phyloP scores from a whole-genome alignment of 2,329 filamentous ascomycete species.

The Metarhizium brunneum region DNA sequence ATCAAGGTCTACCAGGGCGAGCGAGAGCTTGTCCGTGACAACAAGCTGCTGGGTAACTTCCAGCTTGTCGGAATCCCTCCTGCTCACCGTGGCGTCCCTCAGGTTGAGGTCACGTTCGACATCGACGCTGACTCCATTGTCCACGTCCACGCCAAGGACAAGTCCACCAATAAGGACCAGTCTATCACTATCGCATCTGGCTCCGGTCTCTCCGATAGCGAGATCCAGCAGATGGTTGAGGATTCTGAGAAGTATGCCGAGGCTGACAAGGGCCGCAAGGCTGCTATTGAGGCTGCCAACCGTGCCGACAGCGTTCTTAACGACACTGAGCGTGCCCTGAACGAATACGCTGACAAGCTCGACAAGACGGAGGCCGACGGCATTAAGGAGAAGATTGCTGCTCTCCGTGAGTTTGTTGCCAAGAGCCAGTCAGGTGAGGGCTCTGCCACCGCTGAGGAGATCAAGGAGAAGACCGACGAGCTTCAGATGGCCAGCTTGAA shows the following conservation, averaged over 20 bases:
- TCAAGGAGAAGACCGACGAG: constrained; percentile 98
- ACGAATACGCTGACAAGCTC: constrained; percentile 90
- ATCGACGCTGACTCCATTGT: constrained; percentile 98
- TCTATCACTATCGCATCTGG: constrained; percentile 98
- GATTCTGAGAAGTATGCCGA: constrained; percentile 97
- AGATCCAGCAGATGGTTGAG: constrained; percentile 96
- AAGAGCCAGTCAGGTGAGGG: constrained; percentile 93
- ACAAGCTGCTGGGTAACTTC: constrained; percentile 99
- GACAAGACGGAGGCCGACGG: constrained; percentile 92
- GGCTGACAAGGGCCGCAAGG: constrained; percentile 93
- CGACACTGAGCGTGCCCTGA: constrained; percentile 96
- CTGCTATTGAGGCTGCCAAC: constrained; percentile 92
- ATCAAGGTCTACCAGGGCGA: constrained; percentile 99
- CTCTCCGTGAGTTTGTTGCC: constrained; percentile 80
- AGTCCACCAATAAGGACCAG: constrained; percentile 99
- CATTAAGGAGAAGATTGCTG: constrained; percentile 86
- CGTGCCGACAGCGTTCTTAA: constrained; percentile 91
- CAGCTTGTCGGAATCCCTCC: constrained; percentile 96
- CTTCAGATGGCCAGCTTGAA: constrained; percentile 92
- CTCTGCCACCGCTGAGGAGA: constrained; percentile 74
- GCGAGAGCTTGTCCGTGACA: constrained; percentile 96
- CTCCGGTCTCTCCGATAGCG: constrained; percentile 86
- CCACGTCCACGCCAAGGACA: constrained; percentile 96
- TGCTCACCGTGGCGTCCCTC: constrained; percentile 90
- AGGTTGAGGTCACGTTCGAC: constrained; percentile 97